Conservation (phyloP, 306 rosid genomes). For the Vicia sativa region DNA sequence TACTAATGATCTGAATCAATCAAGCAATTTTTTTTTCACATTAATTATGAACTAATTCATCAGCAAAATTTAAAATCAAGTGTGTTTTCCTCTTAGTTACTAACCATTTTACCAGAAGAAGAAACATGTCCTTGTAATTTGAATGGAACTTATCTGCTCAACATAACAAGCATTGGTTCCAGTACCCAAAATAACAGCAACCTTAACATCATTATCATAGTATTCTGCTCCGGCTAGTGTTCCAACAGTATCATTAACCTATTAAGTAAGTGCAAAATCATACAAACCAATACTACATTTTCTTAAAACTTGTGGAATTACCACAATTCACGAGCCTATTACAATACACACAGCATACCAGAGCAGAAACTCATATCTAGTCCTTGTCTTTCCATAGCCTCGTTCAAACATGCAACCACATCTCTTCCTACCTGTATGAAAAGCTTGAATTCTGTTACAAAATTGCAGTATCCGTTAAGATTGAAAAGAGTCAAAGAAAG, state of each 20-base stretch:
- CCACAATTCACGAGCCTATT: neutral
- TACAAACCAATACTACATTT: neutral
- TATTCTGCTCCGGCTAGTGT: conserved; percentile 95
- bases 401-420: conserved; percentile 87
- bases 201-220: conserved; percentile 80
- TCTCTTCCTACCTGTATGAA: conserved; percentile 83
- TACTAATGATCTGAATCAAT: conserved; percentile 72
- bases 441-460: conserved; percentile 25
- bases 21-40: conserved; percentile 27
- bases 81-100: conserved; percentile 12
- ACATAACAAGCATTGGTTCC: conserved; percentile 97
- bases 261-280: conserved; percentile 24
- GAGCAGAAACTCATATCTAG: conserved; percentile 84
- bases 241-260: conserved; percentile 91
- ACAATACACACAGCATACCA: conserved; percentile 54
- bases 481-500: neutral
- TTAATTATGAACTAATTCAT: conserved; percentile 15
- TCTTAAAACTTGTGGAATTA: neutral
- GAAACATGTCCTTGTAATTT: conserved; percentile 61
- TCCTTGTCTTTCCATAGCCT: conserved; percentile 84
- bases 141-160: conserved; percentile 67
- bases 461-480: neutral
- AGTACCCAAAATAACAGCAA: conserved; percentile 93
- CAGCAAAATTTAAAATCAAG: conserved; percentile 7
- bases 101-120: conserved; percentile 76